Evolutionary conservation across 345 rosid species (phyloP), one percentile per base, ranked within the genome.

Genomic region (Theobroma cacao): DNA sequence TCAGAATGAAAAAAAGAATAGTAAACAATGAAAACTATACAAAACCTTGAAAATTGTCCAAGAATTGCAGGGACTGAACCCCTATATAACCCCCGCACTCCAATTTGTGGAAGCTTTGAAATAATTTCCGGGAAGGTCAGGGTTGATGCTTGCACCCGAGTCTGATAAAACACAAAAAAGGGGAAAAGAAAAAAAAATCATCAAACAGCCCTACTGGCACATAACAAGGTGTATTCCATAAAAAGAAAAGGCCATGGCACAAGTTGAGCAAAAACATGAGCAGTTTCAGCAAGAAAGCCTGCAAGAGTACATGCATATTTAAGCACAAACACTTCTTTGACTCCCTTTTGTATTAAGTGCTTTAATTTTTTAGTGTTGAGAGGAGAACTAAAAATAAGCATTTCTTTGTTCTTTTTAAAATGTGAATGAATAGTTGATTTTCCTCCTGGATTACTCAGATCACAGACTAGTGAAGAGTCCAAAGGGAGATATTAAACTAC

Each of bases 21-120:
- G 38, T 69, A 45, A 45, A 45, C 38, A 26, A 7, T 1, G 30
- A 43, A 43, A 62, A 80, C 24, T 50, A 80, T 59, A 13, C 71
- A 82, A 69, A 22, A 96, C 99, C 99, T 96, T 75, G 99, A 89
- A 89, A 96, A 96, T 68, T 96, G 99, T 79, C 99, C 99, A 66
- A 90, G 86, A 81, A 96, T 91, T 67, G 99, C 98, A 68, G 99
- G 99, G 76, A 96, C 88, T 59, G 99, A 96, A 81, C 99, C 99
- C 86, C 89, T 88, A 75, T 96, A 96, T 47, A 96, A 83, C 72
- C 98, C 98, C 58, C 79, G 91, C 6, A 84, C 91, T 79, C 99
- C 99, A 80, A 94, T 87, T 84, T 94, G 88, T 12, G 99, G 99
- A 87, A 96, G 90, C 87, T 91, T 91, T 79, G 97, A 84, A 79